Evolutionary conservation across 129 eudicot species (phyloP).

Genomic region (Smallanthus sonchifolius): DNA sequence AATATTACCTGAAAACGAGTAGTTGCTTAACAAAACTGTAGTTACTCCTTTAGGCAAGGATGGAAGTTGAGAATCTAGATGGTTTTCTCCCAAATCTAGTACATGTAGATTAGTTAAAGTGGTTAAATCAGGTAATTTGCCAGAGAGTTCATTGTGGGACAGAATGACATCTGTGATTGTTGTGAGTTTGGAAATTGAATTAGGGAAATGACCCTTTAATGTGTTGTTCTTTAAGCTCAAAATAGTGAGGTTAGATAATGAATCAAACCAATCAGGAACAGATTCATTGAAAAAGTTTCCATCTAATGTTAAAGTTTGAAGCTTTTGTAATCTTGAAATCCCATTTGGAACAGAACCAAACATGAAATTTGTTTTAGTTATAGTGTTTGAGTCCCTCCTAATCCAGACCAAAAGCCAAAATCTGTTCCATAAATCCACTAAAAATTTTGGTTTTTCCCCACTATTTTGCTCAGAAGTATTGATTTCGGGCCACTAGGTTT

Average conservation of each 20-base stretch:
- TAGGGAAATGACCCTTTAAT: conserved; percentile 68
- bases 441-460: no score
- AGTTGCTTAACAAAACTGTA: conserved; percentile 61
- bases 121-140: conserved; percentile 68
- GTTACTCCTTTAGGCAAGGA: conserved; percentile 51
- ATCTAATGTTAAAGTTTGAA: conserved; percentile 60
- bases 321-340: conserved; percentile 59
- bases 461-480: no score
- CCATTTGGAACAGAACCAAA: conserved; percentile 70
- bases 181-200: conserved; percentile 45
- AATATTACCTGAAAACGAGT: conserved; percentile 58
- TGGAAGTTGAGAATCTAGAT: conserved; percentile 61
- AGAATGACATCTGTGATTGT: conserved; percentile 46
- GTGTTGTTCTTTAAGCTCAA: conserved; percentile 76
- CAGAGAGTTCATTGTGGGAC: conserved; percentile 61
- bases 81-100: conserved; percentile 72
- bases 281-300: conserved; percentile 73
- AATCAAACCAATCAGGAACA: conserved; percentile 65
- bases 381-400: no score
- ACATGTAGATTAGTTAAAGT: conserved; percentile 45
- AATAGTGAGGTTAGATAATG: conserved; percentile 53
- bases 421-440: no score
- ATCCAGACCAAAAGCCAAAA: no score
- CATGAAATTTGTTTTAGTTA: conserved; percentile 69
- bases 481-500: no score